Evolutionary conservation across 2,329 filamentous ascomycete species (phyloP), one percentile per base, ranked within the genome.

Genomic region (Lasiodiplodia citricola): DNA sequence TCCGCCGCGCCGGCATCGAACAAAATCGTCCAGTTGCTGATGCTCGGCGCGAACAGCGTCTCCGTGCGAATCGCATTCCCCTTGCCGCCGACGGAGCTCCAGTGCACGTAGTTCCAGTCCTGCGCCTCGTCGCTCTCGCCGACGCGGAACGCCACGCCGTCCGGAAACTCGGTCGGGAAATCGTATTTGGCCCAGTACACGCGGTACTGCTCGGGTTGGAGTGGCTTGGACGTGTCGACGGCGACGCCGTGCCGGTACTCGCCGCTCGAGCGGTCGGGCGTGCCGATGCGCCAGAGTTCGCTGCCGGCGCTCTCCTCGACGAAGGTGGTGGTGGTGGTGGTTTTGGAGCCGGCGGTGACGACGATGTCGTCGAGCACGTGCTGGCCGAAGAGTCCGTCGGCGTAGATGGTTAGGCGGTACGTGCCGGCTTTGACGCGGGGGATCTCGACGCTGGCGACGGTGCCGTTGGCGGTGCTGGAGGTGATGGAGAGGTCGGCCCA

Each of bases 71-170:
- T 66, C 16, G 76, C 83, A 75, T 88, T 85, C 1, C 80, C 86
- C 35, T 85, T 79, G 6, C 86, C 85, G 1, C 88, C 87, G 72
- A 88, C 90, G 10, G 88, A 87, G 68, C 84, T 86, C 89, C 88
- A 91, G 74, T 91, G 89, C 4, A 90, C 85, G 67, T 90, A 90
- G 76, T 91, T 91, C 70, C 89, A 80, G 72, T 88, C 86, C 13
- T 78, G 75, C 0, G 77, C 78, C 21, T 80, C 80, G 31, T 86
- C 76, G 70, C 83, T 85, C 73, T 84, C 76, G 11, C 88, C 87
- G 1, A 91, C 83, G 16, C 83, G 83, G 78, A 86, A 91, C 25
- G 79, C 81, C 0, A 91, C 83, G 4, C 88, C 88, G 0, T 84
- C 71, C 0, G 88, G 87, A 72, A 89, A 90, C 56, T 91, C 88